Evolutionary conservation across 2,329 filamentous ascomycete species (phyloP).

Genomic region (Fusarium hainanense): DNA sequence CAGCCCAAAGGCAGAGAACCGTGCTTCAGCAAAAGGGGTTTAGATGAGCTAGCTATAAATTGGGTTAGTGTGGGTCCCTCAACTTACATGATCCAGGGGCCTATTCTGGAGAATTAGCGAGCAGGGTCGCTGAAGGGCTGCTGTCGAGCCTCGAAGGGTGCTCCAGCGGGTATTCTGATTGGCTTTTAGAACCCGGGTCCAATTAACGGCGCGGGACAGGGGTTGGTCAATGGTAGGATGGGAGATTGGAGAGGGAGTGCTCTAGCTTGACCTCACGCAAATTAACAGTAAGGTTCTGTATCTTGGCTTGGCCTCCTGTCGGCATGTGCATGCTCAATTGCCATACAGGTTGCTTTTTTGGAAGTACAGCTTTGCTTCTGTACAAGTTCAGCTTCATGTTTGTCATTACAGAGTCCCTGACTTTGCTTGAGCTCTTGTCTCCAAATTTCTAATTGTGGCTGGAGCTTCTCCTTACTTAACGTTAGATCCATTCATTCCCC

Average conservation of each 20-base stretch:
- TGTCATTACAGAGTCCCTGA: background rate
- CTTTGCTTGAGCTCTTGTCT: background rate
- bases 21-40: constrained; percentile 51
- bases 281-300: constrained; percentile 23
- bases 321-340: background rate
- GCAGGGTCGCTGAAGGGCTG: constrained; percentile 41
- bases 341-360: constrained; percentile 2
- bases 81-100: constrained; percentile 38
- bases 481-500: constrained; percentile 13
- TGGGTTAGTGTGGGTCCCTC: constrained; percentile 39
- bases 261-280: constrained; percentile 36
- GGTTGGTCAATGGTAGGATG: constrained; percentile 33
- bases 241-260: constrained; percentile 43
- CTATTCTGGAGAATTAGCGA: constrained; percentile 47
- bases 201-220: constrained; percentile 42
- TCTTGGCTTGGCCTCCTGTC: constrained; percentile 13
- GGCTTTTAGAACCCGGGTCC: constrained; percentile 28
- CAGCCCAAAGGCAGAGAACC: constrained; percentile 43
- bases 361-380: constrained; percentile 3
- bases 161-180: constrained; percentile 30
- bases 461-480: constrained; percentile 15
- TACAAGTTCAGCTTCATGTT: background rate
- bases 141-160: constrained; percentile 16
- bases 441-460: constrained; percentile 1
- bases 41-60: constrained; percentile 43